Evolutionary conservation across 78 protist genomes (phyloP).

Genomic region (Dictyostelium citrinum): DNA sequence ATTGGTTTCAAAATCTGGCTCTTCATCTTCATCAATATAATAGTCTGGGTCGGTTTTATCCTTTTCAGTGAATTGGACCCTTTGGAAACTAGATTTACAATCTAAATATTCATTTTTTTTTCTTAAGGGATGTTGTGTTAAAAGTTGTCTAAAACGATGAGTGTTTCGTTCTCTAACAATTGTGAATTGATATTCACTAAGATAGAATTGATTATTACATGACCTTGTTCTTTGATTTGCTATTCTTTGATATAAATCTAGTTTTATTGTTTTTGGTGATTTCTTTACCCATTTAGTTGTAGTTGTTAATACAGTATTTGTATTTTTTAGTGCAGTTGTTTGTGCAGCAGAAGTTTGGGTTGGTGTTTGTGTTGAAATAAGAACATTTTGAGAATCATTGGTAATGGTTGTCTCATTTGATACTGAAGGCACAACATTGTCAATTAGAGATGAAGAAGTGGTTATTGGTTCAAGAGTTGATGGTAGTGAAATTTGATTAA

Average conservation of each 20-base stretch:
- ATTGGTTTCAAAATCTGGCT: not conserved
- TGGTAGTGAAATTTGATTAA: not conserved
- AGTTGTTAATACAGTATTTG: no score
- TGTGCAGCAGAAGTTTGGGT: no score
- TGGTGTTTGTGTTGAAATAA: not conserved
- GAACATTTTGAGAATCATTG: not conserved
- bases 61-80: not conserved
- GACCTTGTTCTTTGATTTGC: no score
- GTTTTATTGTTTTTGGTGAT: no score
- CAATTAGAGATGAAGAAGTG: not conserved
- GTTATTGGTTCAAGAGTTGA: not conserved
- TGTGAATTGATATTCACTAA: no score
- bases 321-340: no score
- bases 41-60: not conserved
- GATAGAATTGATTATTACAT: no score
- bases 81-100: not conserved
- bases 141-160: no score
- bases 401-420: not conserved
- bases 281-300: no score
- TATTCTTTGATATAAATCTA: no score
- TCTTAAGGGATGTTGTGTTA: not conserved
- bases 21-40: not conserved
- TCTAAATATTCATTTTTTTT: not conserved
- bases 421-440: not conserved
- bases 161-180: no score